Percentiles rank a stretch among this genome's conserved stretches.
Evolutionary conservation across 116 monocot species (phyloP).

Genomic region (Cymodocea nodosa): DNA sequence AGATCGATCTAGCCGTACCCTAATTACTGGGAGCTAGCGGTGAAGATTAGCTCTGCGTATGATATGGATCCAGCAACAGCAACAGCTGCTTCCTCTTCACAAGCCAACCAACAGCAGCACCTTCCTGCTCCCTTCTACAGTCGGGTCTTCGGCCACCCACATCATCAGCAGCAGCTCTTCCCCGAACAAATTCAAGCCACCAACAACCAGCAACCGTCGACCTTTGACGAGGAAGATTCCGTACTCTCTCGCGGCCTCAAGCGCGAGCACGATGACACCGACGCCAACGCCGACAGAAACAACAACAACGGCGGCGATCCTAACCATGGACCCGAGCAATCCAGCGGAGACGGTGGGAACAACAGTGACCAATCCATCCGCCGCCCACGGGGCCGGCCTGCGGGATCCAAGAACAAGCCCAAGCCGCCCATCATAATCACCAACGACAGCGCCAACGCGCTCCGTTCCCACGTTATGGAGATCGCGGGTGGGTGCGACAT

Average conservation of each 20-base stretch:
- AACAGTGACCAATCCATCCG: conserved; percentile 16
- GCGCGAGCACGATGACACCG: conserved; percentile 16
- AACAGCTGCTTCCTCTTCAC: background rate
- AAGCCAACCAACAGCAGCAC: conserved; percentile 12
- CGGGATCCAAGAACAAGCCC: conserved; percentile 62
- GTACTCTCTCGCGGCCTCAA: conserved; percentile 10
- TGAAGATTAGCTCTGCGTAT: background rate
- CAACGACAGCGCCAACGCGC: conserved; percentile 51
- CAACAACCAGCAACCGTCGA: background rate
- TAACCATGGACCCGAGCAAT: background rate
- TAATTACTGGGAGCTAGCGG: background rate
- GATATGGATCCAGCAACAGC: conserved; percentile 10
- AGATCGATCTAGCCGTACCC: background rate
- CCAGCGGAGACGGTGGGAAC: conserved; percentile 7
- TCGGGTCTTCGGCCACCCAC: conserved; percentile 28
- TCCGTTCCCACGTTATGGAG: conserved; percentile 57
- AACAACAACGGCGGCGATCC: conserved; percentile 1
- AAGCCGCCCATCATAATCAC: conserved; percentile 62
- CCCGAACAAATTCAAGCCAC: conserved; percentile 18
- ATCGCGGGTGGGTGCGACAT: conserved; percentile 47
- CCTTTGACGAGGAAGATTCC: background rate
- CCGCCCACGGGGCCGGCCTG: conserved; percentile 38
- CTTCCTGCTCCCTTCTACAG: conserved; percentile 33
- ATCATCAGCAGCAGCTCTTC: conserved; percentile 14
- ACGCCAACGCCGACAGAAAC: conserved; percentile 1